Percentiles rank a stretch among this genome's conserved stretches.
Conservation (phyloP, 352 stramenopile species). For the Phytophthora parvispora region DNA sequence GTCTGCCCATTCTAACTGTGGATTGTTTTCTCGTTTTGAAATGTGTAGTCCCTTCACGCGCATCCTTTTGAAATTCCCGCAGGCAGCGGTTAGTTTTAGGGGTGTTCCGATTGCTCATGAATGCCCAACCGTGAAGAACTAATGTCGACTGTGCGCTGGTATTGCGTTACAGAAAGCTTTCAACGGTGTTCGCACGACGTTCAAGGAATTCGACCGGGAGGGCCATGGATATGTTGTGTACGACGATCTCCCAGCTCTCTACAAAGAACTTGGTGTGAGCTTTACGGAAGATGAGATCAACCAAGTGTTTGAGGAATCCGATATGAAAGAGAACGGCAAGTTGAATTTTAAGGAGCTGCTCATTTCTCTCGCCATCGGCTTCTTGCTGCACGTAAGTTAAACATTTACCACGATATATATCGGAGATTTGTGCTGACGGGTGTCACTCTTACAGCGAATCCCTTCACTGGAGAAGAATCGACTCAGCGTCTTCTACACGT, state of each 20-base stretch:
- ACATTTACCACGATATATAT: not conserved
- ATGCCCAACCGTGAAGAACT: not conserved
- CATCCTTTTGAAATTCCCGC: slow-evolving; percentile 79
- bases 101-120: not conserved
- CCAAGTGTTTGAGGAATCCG: slow-evolving; percentile 76
- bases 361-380: slow-evolving; percentile 80
- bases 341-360: slow-evolving; percentile 89
- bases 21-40: not conserved
- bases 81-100: slow-evolving; percentile 42
- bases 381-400: slow-evolving; percentile 71
- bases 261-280: slow-evolving; percentile 66
- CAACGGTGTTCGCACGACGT: slow-evolving; percentile 74
- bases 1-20: not conserved
- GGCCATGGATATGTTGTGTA: slow-evolving; percentile 72
- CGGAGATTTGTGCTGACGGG: not conserved
- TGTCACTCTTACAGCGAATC: slow-evolving; percentile 41
- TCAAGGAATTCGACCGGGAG: slow-evolving; percentile 65
- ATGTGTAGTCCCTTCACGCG: slow-evolving; percentile 63
- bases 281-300: slow-evolving; percentile 72
- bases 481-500: slow-evolving; percentile 76
- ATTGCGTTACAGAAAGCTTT: slow-evolving; percentile 54
- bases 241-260: slow-evolving; percentile 63
- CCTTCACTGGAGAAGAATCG: slow-evolving; percentile 63
- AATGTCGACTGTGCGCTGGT: not conserved
- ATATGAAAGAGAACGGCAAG: slow-evolving; percentile 75